Percentiles rank a stretch among this genome's conserved stretches.
phyloP scores from a whole-genome alignment of 305 asterid genomes.

The Stenogyne calaminthoides region DNA sequence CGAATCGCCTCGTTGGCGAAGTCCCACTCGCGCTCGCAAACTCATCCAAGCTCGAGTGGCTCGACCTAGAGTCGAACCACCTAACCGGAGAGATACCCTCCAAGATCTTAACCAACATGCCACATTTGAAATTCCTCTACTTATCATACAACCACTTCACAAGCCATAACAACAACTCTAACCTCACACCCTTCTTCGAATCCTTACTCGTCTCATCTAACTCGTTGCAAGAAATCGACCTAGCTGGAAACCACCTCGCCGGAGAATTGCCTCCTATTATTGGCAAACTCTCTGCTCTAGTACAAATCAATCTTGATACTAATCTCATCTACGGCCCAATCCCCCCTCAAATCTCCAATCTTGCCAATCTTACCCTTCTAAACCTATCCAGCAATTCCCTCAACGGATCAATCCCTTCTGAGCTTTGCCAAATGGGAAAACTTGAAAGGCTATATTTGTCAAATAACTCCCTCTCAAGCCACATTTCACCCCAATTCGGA shows the following conservation, averaged over 20 bases:
- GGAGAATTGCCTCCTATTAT: slow-evolving; percentile 81
- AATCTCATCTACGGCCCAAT: slow-evolving; percentile 65
- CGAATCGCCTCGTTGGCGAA: slow-evolving; percentile 60
- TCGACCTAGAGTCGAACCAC: slow-evolving; percentile 67
- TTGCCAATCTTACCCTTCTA: slow-evolving; percentile 66
- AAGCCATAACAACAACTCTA: slow-evolving; percentile 57
- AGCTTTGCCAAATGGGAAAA: slow-evolving; percentile 51
- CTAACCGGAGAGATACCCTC: slow-evolving; percentile 70
- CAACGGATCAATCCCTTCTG: slow-evolving; percentile 68
- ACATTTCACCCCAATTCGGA: slow-evolving; percentile 61
- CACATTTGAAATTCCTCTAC: slow-evolving; percentile 59
- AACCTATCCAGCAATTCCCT: slow-evolving; percentile 73
- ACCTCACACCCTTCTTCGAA: slow-evolving; percentile 63
- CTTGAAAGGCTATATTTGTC: slow-evolving; percentile 71
- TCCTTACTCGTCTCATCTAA: slow-evolving; percentile 55
- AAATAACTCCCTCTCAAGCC: slow-evolving; percentile 58
- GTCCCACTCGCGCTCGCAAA: slow-evolving; percentile 65
- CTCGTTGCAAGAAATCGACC: slow-evolving; percentile 69
- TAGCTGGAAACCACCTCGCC: slow-evolving; percentile 71
- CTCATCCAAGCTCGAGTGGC: slow-evolving; percentile 71
- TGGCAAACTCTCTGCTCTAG: slow-evolving; percentile 62
- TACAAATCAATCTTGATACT: slow-evolving; percentile 68
- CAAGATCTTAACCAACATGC: slow-evolving; percentile 43
- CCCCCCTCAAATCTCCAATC: slow-evolving; percentile 62
- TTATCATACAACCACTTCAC: slow-evolving; percentile 65